Evolutionary conservation across 2,329 filamentous ascomycete genomes (phyloP).

Genomic region (Dactylonectria estremocensis): DNA sequence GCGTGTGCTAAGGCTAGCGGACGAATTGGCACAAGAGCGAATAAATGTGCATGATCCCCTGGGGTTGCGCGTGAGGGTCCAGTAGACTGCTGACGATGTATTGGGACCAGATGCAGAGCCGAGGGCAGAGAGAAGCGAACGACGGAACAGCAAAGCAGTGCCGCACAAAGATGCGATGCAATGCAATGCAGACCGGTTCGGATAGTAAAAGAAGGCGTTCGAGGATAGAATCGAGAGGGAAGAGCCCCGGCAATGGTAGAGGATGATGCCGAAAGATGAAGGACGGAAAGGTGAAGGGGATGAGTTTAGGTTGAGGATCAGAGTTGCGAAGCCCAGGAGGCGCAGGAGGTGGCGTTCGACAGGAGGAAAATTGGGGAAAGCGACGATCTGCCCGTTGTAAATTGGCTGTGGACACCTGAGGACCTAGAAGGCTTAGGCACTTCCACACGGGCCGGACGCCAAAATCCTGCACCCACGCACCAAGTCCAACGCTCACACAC

Average conservation of each 20-base stretch:
- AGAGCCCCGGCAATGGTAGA: slow-evolving; percentile 5
- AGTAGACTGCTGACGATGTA: not conserved
- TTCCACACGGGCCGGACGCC: slow-evolving; percentile 38
- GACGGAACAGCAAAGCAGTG: slow-evolving; percentile 12
- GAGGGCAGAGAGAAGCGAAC: not conserved
- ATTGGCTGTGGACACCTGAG: slow-evolving; percentile 44
- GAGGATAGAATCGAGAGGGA: slow-evolving; percentile 8
- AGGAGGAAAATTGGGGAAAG: slow-evolving; percentile 39
- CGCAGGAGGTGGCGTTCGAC: slow-evolving; percentile 50
- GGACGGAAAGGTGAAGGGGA: slow-evolving; percentile 21
- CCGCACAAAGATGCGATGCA: slow-evolving; percentile 14
- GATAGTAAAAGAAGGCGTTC: slow-evolving; percentile 10
- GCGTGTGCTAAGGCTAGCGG: slow-evolving; percentile 24
- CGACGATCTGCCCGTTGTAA: slow-evolving; percentile 48
- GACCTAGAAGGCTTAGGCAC: slow-evolving; percentile 21
- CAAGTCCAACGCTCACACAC: not conserved
- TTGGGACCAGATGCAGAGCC: slow-evolving; percentile 6
- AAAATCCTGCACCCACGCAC: slow-evolving; percentile 14
- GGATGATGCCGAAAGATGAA: slow-evolving; percentile 27
- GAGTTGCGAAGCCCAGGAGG: slow-evolving; percentile 44
- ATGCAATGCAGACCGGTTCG: slow-evolving; percentile 12
- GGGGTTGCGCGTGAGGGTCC: not conserved
- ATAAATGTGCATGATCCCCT: slow-evolving; percentile 25
- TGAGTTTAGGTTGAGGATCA: slow-evolving; percentile 30
- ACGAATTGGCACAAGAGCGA: slow-evolving; percentile 15